These are phyloP conservation scores for Tilletia caries DNA, from an alignment of 1,284 basidiomycete species.

Conservation along the genomic window DNA sequence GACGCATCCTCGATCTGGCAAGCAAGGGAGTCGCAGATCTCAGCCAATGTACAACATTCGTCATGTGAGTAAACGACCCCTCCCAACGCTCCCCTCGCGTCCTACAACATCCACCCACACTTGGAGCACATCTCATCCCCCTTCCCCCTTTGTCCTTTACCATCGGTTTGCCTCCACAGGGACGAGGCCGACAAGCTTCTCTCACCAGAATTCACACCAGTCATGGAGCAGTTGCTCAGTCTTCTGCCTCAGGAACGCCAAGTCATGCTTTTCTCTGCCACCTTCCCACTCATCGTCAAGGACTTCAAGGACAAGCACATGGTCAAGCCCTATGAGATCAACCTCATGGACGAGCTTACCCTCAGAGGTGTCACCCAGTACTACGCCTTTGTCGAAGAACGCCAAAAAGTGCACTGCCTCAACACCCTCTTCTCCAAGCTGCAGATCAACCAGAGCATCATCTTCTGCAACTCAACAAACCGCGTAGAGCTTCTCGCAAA, in stretches of 20 bases:
- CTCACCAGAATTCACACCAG: constrained; percentile 94
- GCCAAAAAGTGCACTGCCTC: constrained; percentile 98
- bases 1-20: constrained; percentile 89
- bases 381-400: constrained; percentile 97
- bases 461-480: constrained; percentile 99
- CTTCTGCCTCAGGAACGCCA: constrained; percentile 83
- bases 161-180: constrained; percentile 14
- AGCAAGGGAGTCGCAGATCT: constrained; percentile 92
- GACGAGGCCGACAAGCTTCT: constrained; percentile 98
- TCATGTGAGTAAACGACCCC: constrained; percentile 43
- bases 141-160: background rate
- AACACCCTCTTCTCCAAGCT: constrained; percentile 97
- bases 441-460: constrained; percentile 99
- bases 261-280: constrained; percentile 98
- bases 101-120: background rate
- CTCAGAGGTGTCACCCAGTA: constrained; percentile 98
- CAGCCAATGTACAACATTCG: constrained; percentile 85
- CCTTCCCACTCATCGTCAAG: constrained; percentile 98
- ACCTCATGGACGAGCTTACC: constrained; percentile 99
- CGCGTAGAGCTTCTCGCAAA: constrained; percentile 97
- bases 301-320: constrained; percentile 99
- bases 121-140: background rate
- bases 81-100: background rate
- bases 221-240: constrained; percentile 90
- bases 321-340: constrained; percentile 93